These are phyloP conservation scores for Turritis glabra DNA, from an alignment of 345 rosid genomes.

Conservation along the genomic window DNA sequence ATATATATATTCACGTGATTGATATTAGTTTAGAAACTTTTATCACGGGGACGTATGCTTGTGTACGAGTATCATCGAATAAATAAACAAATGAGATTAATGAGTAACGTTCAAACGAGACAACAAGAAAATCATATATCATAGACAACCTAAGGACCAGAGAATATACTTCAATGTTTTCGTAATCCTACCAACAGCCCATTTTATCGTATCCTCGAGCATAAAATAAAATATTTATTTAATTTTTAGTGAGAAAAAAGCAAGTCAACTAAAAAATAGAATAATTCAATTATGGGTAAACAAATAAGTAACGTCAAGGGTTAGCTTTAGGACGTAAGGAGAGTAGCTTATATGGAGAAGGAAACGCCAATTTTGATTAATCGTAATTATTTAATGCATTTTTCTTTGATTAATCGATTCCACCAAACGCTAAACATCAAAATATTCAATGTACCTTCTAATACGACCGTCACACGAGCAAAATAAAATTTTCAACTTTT, in stretches of 20 bases:
- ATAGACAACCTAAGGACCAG: conserved; percentile 4
- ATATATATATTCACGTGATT: conserved; percentile 36
- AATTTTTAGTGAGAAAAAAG: not conserved
- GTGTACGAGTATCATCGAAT: not conserved
- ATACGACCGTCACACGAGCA: conserved; percentile 7
- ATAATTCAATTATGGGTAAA: conserved; percentile 19
- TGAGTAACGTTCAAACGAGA: conserved; percentile 4
- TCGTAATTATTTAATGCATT: not conserved
- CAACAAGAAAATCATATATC: not conserved
- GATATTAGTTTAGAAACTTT: conserved; percentile 3
- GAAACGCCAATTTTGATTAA: conserved; percentile 26
- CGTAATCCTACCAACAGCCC: conserved; percentile 17
- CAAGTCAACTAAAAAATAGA: conserved; percentile 31
- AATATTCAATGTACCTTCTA: conserved; percentile 9
- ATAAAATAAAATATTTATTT: conserved; percentile 13
- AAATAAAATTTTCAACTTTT: not conserved
- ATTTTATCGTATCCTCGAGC: conserved; percentile 27
- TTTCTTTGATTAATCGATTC: conserved; percentile 32
- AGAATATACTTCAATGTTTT: not conserved
- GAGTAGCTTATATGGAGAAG: conserved; percentile 25
- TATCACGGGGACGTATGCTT: conserved; percentile 19
- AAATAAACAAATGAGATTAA: conserved; percentile 18
- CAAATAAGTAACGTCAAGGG: conserved; percentile 27
- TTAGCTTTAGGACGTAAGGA: conserved; percentile 26
- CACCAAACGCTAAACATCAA: conserved; percentile 35